Evolutionary conservation across 2,329 filamentous ascomycete species (phyloP), one percentile per base, ranked within the genome.

Genomic region (Pestalotiopsis sp.): DNA sequence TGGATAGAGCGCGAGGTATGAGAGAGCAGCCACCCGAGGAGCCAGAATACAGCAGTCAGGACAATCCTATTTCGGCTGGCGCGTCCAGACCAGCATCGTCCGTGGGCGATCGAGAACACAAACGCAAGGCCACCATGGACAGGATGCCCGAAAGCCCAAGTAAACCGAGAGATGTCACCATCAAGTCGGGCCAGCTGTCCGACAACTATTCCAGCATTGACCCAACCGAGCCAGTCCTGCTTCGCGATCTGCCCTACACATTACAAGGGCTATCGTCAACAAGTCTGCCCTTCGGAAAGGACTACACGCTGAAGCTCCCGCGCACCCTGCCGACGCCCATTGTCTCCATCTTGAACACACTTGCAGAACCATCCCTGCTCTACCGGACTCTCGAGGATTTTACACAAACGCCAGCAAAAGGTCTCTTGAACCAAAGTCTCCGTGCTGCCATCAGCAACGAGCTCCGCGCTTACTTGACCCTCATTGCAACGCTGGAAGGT

Each of bases 291-390:
- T 98, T 98, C 72, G 83, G 88, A 11, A 89, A 90, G 14, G 85
- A 89, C 27, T 89, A 90, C 25, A 89, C 88, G 2, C 82, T 98
- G 66, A 93, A 90, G 75, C 83, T 99, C 31, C 97, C 96, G 0
- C 75, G 90, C 0, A 93, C 91, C 0, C 85, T 99, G 5, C 94
- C 96, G 1, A 85, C 95, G 5, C 95, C 96, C 2, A 85, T 98
- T 11, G 85, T 98, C 14, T 95, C 94, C 17, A 86, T 99, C 11
- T 84, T 99, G 2, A 94, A 99, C 75, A 93, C 92, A 0, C 84
- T 99, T 23, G 94, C 96, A 2, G 96, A 99, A 77, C 96, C 96
- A 7, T 97, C 95, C 4, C 84, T 99, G n/a, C 85, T 99, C 9
- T 99, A 98, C 78, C 90, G 91, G 69, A 89, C 89, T 1, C 86